Evolutionary conservation across 495 filamentous ascomycete species (phyloP).

Genomic region (Hypoxylon lienhwacheense): DNA sequence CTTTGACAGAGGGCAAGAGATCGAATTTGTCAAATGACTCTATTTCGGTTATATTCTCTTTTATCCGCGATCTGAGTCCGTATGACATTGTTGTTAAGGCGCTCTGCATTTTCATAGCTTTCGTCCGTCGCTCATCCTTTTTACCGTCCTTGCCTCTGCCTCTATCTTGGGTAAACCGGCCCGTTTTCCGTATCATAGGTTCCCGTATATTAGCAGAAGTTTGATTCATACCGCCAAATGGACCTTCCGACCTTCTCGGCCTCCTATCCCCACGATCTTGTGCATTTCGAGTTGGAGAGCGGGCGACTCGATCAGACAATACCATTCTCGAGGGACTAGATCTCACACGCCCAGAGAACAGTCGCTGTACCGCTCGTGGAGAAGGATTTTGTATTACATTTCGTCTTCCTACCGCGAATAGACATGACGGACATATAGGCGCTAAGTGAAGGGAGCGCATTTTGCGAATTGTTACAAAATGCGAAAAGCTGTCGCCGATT

Average conservation of each 20-base stretch:
- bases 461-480: no score
- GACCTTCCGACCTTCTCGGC: conserved; percentile 54
- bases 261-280: conserved; percentile 40
- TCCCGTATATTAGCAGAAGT: conserved; percentile 53
- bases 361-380: conserved; percentile 43
- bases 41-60: conserved; percentile 65
- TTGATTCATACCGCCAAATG: conserved; percentile 79
- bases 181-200: conserved; percentile 41
- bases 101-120: conserved; percentile 94
- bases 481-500: no score
- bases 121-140: conserved; percentile 54
- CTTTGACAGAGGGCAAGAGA: conserved; percentile 70
- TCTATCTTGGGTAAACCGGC: conserved; percentile 32
- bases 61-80: conserved; percentile 66
- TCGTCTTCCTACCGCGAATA: conserved; percentile 30
- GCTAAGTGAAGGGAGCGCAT: conserved; percentile 30
- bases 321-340: conserved; percentile 70
- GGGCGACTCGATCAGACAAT: conserved; percentile 71
- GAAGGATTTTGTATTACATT: not conserved
- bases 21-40: conserved; percentile 80
- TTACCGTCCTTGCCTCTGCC: conserved; percentile 34
- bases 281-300: conserved; percentile 50
- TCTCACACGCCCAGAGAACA: conserved; percentile 41
- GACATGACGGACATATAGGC: conserved; percentile 38
- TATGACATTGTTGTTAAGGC: conserved; percentile 74